phyloP scores from a whole-genome alignment of 495 filamentous ascomycete genomes.

The Xylaria palmicola region DNA sequence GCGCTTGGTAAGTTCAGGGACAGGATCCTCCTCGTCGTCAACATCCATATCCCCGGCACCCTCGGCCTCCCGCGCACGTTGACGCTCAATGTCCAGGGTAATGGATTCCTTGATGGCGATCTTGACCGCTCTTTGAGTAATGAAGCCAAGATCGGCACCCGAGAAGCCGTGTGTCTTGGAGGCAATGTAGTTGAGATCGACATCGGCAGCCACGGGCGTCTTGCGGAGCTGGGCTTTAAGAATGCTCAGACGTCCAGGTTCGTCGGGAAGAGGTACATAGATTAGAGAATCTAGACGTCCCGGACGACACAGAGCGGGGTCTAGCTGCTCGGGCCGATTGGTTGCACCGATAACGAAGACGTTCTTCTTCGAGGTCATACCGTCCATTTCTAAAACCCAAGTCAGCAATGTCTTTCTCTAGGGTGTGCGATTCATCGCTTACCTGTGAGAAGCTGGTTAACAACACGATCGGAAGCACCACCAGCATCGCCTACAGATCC shows the following conservation, averaged over 20 bases:
- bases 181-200: constrained; percentile 88
- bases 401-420: constrained; percentile 39
- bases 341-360: constrained; percentile 99
- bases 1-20: constrained; percentile 91
- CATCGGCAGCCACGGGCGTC: constrained; percentile 85
- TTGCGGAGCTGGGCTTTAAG: constrained; percentile 97
- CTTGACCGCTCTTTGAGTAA: constrained; percentile 98
- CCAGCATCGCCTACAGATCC: constrained; percentile 96
- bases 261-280: constrained; percentile 94
- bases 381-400: constrained; percentile 80
- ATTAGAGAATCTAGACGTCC: constrained; percentile 98
- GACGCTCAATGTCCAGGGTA: constrained; percentile 78
- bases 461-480: constrained; percentile 97
- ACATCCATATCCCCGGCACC: constrained; percentile 80
- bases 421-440: constrained; percentile 33
- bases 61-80: constrained; percentile 82
- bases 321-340: constrained; percentile 97
- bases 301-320: constrained; percentile 95
- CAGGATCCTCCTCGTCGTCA: constrained; percentile 86
- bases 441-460: constrained; percentile 98
- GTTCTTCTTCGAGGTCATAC: constrained; percentile 99
- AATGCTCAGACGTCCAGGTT: constrained; percentile 80
- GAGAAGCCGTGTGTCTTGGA: constrained; percentile 98
- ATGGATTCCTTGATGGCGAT: constrained; percentile 99
- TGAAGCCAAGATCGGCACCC: constrained; percentile 98